Evolutionary conservation across 768 basidiomycete species (phyloP).

Genomic region (Saitozyma podzolica): DNA sequence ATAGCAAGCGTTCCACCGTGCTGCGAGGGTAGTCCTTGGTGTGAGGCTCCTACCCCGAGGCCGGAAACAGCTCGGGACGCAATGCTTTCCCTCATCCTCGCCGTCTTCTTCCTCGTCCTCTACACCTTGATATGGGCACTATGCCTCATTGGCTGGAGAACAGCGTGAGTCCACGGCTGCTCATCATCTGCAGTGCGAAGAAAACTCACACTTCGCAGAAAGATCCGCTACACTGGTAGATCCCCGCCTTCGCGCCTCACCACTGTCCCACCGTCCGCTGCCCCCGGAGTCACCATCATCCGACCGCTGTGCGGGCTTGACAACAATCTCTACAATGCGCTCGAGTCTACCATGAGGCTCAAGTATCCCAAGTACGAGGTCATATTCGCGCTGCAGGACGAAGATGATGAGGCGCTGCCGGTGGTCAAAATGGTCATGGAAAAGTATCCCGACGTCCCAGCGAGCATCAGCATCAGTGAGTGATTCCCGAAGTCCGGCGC

Average conservation of each 20-base stretch:
- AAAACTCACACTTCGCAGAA: slow-evolving; percentile 56
- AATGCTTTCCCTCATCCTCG: slow-evolving; percentile 30
- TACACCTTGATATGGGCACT: slow-evolving; percentile 71
- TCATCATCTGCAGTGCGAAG: slow-evolving; percentile 1
- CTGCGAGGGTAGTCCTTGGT: no score
- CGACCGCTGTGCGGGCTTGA: slow-evolving; percentile 94
- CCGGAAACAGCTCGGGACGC: not conserved
- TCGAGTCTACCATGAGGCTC: slow-evolving; percentile 88
- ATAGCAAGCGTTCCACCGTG: no score
- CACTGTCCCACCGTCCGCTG: slow-evolving; percentile 55
- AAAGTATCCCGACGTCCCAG: slow-evolving; percentile 74
- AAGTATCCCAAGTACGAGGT: slow-evolving; percentile 91
- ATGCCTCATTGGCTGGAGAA: slow-evolving; percentile 65
- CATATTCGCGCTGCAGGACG: slow-evolving; percentile 84
- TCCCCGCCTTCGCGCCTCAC: slow-evolving; percentile 63
- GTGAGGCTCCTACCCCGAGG: no score
- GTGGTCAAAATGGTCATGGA: slow-evolving; percentile 74
- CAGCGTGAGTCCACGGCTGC: slow-evolving; percentile 62
- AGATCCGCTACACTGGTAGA: slow-evolving; percentile 70
- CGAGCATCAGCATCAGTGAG: slow-evolving; percentile 74
- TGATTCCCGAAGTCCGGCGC: not conserved
- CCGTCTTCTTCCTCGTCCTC: slow-evolving; percentile 34
- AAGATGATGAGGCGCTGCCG: slow-evolving; percentile 80
- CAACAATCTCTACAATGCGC: slow-evolving; percentile 90
- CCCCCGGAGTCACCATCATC: slow-evolving; percentile 89